These are phyloP conservation scores for Yamadazyma tumulicola DNA, from an alignment of 805 yeast genomes.

Conservation along the genomic window DNA sequence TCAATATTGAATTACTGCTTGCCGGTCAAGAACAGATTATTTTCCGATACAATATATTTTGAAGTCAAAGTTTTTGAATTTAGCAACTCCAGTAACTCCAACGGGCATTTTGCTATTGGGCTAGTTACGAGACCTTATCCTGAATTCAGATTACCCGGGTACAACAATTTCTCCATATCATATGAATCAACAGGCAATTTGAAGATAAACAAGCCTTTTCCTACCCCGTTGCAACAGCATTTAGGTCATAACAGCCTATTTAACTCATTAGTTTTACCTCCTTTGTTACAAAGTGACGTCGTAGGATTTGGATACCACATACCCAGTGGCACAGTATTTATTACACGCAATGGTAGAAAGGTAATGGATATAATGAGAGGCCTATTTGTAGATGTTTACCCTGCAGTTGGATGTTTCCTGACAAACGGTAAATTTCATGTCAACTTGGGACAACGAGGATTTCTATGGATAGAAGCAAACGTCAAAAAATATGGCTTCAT, in stretches of 20 bases:
- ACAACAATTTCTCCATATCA: slow-evolving; percentile 63
- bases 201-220: slow-evolving; percentile 62
- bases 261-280: slow-evolving; percentile 49
- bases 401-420: slow-evolving; percentile 51
- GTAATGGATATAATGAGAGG: slow-evolving; percentile 49
- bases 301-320: slow-evolving; percentile 54
- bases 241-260: slow-evolving; percentile 35
- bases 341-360: slow-evolving; percentile 56
- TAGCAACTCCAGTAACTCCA: slow-evolving; percentile 20
- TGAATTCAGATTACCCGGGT: slow-evolving; percentile 67
- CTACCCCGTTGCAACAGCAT: slow-evolving; percentile 44
- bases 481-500: slow-evolving; percentile 57
- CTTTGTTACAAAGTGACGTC: slow-evolving; percentile 49
- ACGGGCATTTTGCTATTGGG: slow-evolving; percentile 61
- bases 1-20: slow-evolving; percentile 37
- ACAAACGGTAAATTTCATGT: slow-evolving; percentile 41
- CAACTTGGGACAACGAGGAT: slow-evolving; percentile 43
- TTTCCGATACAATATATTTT: slow-evolving; percentile 53
- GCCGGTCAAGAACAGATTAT: slow-evolving; percentile 31
- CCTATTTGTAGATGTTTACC: slow-evolving; percentile 47
- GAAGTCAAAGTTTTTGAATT: slow-evolving; percentile 47
- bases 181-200: slow-evolving; percentile 72
- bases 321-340: slow-evolving; percentile 45
- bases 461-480: slow-evolving; percentile 48
- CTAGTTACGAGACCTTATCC: slow-evolving; percentile 74